Conservation (phyloP, 345 rosid genomes). For the Geranium rotundifolium region DNA sequence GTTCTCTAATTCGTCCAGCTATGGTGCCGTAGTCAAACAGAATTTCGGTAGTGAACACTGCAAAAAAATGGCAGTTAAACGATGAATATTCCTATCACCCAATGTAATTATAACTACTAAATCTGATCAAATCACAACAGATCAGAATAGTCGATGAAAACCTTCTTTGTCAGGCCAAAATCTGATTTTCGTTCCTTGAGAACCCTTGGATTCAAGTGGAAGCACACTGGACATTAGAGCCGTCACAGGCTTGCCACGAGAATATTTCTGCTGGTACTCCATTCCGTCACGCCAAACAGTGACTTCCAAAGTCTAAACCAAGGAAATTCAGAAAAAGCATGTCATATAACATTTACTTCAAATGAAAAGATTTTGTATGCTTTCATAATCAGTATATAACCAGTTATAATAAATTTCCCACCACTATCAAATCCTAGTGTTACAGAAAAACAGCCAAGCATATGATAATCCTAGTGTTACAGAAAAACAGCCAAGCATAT, state of each 20-base stretch:
- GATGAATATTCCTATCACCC: slow-evolving; percentile 8
- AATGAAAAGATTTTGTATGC: neutral
- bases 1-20: slow-evolving; percentile 88
- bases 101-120: neutral
- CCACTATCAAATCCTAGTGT: neutral
- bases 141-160: slow-evolving; percentile 6
- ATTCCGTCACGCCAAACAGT: slow-evolving; percentile 87
- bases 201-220: slow-evolving; percentile 44
- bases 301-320: slow-evolving; percentile 56
- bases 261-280: slow-evolving; percentile 70
- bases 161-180: slow-evolving; percentile 99
- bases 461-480: neutral
- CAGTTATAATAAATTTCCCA: neutral
- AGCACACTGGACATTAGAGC: slow-evolving; percentile 39
- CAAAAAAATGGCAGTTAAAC: slow-evolving; percentile 8
- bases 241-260: slow-evolving; percentile 78
- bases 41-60: slow-evolving; percentile 85
- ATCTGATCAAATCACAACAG: neutral
- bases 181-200: slow-evolving; percentile 60
- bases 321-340: neutral
- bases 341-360: neutral
- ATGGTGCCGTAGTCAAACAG: slow-evolving; percentile 80
- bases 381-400: neutral
- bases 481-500: no score
- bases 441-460: no score